These are phyloP conservation scores for Primulina eburnea DNA, from an alignment of 257 asterid species.

Conservation along the genomic window DNA sequence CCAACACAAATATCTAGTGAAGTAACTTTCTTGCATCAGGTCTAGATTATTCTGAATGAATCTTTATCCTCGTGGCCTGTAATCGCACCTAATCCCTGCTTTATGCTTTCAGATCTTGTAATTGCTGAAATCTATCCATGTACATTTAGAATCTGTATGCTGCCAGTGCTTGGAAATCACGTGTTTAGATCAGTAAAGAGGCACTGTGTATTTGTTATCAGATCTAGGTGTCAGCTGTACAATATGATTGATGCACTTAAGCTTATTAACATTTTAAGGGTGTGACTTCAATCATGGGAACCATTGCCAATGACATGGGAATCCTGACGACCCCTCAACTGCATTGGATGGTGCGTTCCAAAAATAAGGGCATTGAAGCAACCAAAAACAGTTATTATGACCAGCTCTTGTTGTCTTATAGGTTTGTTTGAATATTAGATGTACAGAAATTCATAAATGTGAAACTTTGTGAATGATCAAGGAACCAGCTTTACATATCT, in stretches of 20 bases:
- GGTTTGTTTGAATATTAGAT: slow-evolving; percentile 41
- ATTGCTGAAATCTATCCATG: slow-evolving; percentile 3
- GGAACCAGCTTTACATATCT: slow-evolving; percentile 8
- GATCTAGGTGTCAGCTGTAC: slow-evolving; percentile 9
- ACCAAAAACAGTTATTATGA: slow-evolving; percentile 60
- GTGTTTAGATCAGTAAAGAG: background rate
- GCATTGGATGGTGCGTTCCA: slow-evolving; percentile 93
- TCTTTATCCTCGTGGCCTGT: background rate
- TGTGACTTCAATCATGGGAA: slow-evolving; percentile 60
- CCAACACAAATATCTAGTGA: slow-evolving; percentile 1
- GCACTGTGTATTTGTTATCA: background rate
- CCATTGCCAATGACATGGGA: slow-evolving; percentile 63
- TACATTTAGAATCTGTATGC: slow-evolving; percentile 7
- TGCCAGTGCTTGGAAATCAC: slow-evolving; percentile 2
- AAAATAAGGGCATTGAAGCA: slow-evolving; percentile 68
- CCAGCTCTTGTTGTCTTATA: slow-evolving; percentile 68
- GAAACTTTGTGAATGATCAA: slow-evolving; percentile 2
- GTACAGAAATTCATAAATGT: background rate
- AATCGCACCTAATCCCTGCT: slow-evolving; percentile 1
- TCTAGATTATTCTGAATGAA: slow-evolving; percentile 5
- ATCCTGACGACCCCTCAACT: slow-evolving; percentile 88
- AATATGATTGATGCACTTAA: slow-evolving; percentile 17
- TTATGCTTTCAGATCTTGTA: slow-evolving; percentile 9
- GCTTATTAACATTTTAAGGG: slow-evolving; percentile 44
- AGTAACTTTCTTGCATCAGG: slow-evolving; percentile 1